These are phyloP conservation scores for Entoloma clypeatum DNA, from an alignment of 1,284 basidiomycete species.

Conservation along the genomic window DNA sequence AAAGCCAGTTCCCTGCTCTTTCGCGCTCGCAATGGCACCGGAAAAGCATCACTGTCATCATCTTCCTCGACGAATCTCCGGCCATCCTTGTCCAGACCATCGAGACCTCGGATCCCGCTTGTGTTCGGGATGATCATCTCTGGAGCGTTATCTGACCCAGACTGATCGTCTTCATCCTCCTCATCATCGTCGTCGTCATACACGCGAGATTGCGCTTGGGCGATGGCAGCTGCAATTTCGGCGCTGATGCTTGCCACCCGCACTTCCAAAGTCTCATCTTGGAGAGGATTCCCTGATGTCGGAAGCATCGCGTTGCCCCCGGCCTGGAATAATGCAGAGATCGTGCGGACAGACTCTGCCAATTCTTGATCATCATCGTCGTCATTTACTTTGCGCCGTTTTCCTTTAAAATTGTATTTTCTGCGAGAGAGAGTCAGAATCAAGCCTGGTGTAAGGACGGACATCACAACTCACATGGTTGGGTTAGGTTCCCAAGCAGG, in stretches of 20 bases:
- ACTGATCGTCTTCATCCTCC: slow-evolving; percentile 43
- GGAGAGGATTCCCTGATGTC: slow-evolving; percentile 20
- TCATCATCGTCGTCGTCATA: slow-evolving; percentile 56
- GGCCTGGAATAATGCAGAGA: slow-evolving; percentile 61
- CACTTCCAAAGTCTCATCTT: slow-evolving; percentile 49
- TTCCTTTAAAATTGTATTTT: slow-evolving; percentile 72
- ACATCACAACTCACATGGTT: slow-evolving; percentile 55
- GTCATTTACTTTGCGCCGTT: slow-evolving; percentile 54
- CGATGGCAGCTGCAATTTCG: slow-evolving; percentile 71
- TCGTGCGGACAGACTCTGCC: slow-evolving; percentile 66
- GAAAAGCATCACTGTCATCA: slow-evolving; percentile 62
- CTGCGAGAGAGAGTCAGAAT: slow-evolving; percentile 33
- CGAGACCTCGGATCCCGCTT: slow-evolving; percentile 51
- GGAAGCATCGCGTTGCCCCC: slow-evolving; percentile 31
- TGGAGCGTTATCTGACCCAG: slow-evolving; percentile 40
- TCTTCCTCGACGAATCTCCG: slow-evolving; percentile 42
- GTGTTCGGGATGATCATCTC: slow-evolving; percentile 54
- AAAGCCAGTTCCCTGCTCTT: slow-evolving; percentile 51
- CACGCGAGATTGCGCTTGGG: slow-evolving; percentile 52
- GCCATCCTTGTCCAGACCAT: slow-evolving; percentile 25
- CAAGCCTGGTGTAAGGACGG: slow-evolving; percentile 5
- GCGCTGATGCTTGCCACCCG: slow-evolving; percentile 67
- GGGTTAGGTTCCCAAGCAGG: slow-evolving; percentile 78
- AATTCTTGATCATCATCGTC: slow-evolving; percentile 49
- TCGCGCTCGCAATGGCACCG: slow-evolving; percentile 57